phyloP scores from a whole-genome alignment of 179 eudicot genomes.

The Spergularia azorica region DNA sequence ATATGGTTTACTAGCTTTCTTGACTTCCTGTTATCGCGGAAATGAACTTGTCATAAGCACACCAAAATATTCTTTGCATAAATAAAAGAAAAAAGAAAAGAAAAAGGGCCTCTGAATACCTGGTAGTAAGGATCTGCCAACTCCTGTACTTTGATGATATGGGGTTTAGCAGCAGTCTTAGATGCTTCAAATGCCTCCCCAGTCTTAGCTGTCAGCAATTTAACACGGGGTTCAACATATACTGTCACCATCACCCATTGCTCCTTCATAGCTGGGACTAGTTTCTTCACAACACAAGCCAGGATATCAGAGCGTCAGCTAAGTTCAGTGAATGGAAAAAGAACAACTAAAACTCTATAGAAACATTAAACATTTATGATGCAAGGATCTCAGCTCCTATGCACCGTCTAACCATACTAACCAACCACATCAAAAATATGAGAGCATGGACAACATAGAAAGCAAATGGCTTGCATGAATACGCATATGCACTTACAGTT shows the following conservation, averaged over 20 bases:
- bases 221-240: constrained; percentile 68
- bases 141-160: constrained; percentile 61
- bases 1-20: constrained; percentile 71
- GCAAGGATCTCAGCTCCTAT: not conserved
- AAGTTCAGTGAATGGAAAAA: not conserved
- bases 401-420: not conserved
- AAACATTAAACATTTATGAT: not conserved
- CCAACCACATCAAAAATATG: not conserved
- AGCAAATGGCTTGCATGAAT: constrained; percentile 1
- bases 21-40: constrained; percentile 50
- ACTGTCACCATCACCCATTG: constrained; percentile 58
- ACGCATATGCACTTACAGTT: constrained; percentile 53
- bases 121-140: constrained; percentile 73
- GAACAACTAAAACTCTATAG: not conserved
- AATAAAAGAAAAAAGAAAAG: not conserved
- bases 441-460: constrained; percentile 6
- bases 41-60: constrained; percentile 7
- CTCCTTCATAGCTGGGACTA: constrained; percentile 66
- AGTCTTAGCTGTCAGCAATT: constrained; percentile 47
- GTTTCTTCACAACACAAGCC: constrained; percentile 51
- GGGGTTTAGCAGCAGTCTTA: constrained; percentile 60
- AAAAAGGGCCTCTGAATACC: constrained; percentile 37
- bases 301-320: constrained; percentile 14
- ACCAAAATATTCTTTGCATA: not conserved
- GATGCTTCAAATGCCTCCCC: constrained; percentile 61